phyloP scores from a whole-genome alignment of 1,139 yeast species.

The Lodderomyces pseudojiufengensis region DNA sequence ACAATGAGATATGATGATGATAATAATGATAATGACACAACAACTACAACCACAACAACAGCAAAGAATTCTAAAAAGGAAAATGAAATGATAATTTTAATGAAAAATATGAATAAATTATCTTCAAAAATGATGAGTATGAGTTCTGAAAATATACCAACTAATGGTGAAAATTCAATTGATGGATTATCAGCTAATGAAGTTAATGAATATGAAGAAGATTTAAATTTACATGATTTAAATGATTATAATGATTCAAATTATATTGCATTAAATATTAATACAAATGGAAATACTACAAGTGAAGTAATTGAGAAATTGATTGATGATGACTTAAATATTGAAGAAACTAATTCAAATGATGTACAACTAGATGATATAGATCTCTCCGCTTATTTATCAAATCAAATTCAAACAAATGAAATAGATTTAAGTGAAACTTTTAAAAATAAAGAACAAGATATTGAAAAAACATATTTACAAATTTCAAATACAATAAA shows the following conservation, averaged over 20 bases:
- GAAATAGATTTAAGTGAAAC: conserved; percentile 39
- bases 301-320: too few relatives aligned
- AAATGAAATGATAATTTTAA: conserved; percentile 65
- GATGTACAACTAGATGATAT: conserved; percentile 1
- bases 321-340: conserved; percentile 4
- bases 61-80: conserved; percentile 14
- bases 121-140: conserved; percentile 77
- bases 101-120: conserved; percentile 84
- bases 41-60: background rate
- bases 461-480: conserved; percentile 45
- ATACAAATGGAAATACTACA: conserved; percentile 17
- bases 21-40: background rate
- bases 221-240: conserved; percentile 61
- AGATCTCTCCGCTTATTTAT: conserved; percentile 25
- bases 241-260: conserved; percentile 47
- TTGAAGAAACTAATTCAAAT: conserved; percentile 10
- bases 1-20: conserved; percentile 69
- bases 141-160: conserved; percentile 16
- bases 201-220: conserved; percentile 40
- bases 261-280: conserved; percentile 57
- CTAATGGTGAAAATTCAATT: conserved; percentile 11
- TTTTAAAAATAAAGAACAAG: conserved; percentile 26
- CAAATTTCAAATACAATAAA: conserved; percentile 52
- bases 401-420: conserved; percentile 18
- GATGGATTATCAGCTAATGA: conserved; percentile 26